Evolutionary conservation across 169 alveolate species (phyloP).

Genomic region (Theileria annulata): DNA sequence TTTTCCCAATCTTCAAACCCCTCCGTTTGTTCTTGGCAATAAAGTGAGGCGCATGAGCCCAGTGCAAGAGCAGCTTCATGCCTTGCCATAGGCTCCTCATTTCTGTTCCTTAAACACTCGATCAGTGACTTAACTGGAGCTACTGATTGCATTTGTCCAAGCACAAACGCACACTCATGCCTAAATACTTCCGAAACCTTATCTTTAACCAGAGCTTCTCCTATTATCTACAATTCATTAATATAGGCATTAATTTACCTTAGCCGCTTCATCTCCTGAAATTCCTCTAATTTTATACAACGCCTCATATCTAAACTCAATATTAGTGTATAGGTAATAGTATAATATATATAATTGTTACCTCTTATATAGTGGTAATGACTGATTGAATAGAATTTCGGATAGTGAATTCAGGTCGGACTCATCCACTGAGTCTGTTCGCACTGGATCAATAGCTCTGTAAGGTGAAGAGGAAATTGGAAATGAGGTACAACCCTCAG

Average conservation of each 20-base stretch:
- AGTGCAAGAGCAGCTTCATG: conserved; percentile 92
- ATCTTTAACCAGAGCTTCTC: conserved; percentile 80
- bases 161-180: conserved; percentile 90
- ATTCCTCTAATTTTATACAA: conserved; percentile 74
- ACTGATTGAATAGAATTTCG: conserved; percentile 37
- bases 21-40: neutral
- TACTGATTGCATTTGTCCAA: conserved; percentile 85
- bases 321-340: too few species aligned
- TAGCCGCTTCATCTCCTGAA: conserved; percentile 63
- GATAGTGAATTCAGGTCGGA: conserved; percentile 17
- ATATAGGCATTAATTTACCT: neutral
- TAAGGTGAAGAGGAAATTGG: conserved; percentile 59
- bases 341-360: conserved; percentile 4
- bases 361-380: conserved; percentile 50
- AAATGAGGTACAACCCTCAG: conserved; percentile 25
- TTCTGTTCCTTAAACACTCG: conserved; percentile 70
- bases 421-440: conserved; percentile 32
- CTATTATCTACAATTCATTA: conserved; percentile 46
- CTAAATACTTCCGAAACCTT: conserved; percentile 83
- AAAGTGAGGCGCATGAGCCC: conserved; percentile 79
- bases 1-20: conserved; percentile 21
- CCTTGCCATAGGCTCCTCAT: conserved; percentile 87
- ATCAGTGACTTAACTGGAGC: conserved; percentile 71
- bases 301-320: conserved; percentile 72
- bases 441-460: conserved; percentile 67